Conservation (phyloP, 2,329 filamentous ascomycete genomes). For the Lachnellula occidentalis region DNA sequence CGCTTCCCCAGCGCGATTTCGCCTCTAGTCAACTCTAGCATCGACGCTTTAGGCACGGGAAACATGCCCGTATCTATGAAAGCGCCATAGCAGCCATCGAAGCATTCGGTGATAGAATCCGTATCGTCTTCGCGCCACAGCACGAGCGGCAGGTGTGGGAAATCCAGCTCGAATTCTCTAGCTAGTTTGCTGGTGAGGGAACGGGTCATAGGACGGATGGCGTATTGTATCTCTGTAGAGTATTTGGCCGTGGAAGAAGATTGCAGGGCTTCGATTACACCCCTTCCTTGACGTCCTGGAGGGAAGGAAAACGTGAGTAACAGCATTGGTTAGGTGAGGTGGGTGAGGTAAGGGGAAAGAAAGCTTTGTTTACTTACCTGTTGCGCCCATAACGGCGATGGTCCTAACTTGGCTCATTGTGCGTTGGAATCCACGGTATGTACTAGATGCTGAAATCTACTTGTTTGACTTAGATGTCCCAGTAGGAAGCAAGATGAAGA, state of each 20-base stretch:
- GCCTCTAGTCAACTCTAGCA: neutral
- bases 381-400: too few species aligned
- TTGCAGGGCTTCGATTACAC: conserved; percentile 1
- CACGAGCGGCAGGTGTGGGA: neutral
- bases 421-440: too few species aligned
- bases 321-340: too few species aligned
- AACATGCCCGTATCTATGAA: conserved; percentile 3
- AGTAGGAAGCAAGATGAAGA: too few species aligned
- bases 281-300: conserved; percentile 1
- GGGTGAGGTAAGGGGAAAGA: too few species aligned
- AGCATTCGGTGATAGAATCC: neutral
- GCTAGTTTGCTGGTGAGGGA: conserved; percentile 2
- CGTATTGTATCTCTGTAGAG: neutral
- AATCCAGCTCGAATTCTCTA: neutral
- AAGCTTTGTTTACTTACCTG: too few species aligned
- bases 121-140: neutral
- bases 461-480: too few species aligned
- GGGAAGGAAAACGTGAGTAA: too few species aligned
- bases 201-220: neutral
- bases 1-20: conserved; percentile 1
- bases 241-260: neutral
- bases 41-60: neutral
- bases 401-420: too few species aligned
- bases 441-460: too few species aligned
- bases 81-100: conserved; percentile 3